Evolutionary conservation across 768 basidiomycete genomes (phyloP), one percentile per base, ranked within the genome.

Genomic region (Terana coerulea): DNA sequence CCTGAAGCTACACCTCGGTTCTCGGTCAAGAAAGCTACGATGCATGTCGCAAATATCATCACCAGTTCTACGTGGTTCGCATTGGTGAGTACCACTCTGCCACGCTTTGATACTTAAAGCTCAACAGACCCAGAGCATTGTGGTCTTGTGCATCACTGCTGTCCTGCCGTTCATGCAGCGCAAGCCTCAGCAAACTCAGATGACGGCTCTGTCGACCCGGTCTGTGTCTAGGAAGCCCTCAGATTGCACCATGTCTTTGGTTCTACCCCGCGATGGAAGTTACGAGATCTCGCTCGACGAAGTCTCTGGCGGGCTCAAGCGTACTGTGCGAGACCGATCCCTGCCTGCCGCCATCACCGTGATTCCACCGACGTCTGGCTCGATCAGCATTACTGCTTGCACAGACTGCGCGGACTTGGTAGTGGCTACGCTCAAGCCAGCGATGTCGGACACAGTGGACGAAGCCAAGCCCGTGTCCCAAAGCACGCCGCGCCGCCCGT

Each of bases 11-110:
- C 33, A 15, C 26, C 42, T 36, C 49, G 54, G 21, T 22, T 55
- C 24, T 14, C 51, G 25, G 35, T 40, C 34, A 55, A 33, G 26
- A 51, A 34, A 24, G 28, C 49, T 4, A 24, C 51, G 12, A 26
- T 55, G 10, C 47, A 50, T 1, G 9, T 51, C n/a, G 54, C 44
- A 8, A 30, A 24, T 17, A 12, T 55, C 10, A 36, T 34, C 11
- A 42, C 36, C 11, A 40, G 54, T 25, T 51, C 49, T 14, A 30
- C 36, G 28, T 55, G 54, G 54, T 55, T 55, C 25, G 35, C 31
- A 45, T 21, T 51, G 49, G 54, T 55, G 34, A 17, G 54, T 51
- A 4, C 5, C 24, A 24, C 6, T 14, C 11, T 30, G 29, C 11
- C 24, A 47, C 14, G 4, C 25, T 15, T n/a, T 21, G 9, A 36